Percentiles rank a stretch among this genome's conserved stretches.
Evolutionary conservation across 2,329 filamentous ascomycete genomes (phyloP).

Genomic region (Rugonectria rugulosa): DNA sequence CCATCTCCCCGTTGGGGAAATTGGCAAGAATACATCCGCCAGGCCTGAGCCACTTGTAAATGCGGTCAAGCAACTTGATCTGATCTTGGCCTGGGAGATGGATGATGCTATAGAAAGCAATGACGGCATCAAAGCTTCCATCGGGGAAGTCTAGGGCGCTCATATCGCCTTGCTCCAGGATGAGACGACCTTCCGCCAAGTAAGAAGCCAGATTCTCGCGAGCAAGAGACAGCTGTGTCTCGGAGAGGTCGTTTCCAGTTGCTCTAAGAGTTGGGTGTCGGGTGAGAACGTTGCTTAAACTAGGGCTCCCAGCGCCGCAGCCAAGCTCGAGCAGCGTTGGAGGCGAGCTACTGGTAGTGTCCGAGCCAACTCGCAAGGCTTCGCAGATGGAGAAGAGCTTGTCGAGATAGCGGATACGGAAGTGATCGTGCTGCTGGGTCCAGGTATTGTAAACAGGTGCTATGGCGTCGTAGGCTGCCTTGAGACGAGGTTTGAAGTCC

Average conservation of each 20-base stretch:
- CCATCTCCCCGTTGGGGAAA: background rate
- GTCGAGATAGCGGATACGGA: constrained; percentile 5
- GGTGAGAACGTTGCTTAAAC: constrained; percentile 3
- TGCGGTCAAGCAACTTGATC: constrained; percentile 2
- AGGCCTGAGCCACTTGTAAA: constrained; percentile 11
- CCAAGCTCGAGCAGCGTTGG: constrained; percentile 15
- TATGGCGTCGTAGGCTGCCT: constrained; percentile 1
- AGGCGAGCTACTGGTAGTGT: constrained; percentile 5
- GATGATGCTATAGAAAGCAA: constrained; percentile 23
- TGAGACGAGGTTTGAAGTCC: background rate
- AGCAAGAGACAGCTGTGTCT: constrained; percentile 13
- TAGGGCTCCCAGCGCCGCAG: constrained; percentile 18
- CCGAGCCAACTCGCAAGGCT: no score
- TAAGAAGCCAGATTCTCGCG: background rate
- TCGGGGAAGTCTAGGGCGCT: constrained; percentile 11
- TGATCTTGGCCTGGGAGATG: constrained; percentile 22
- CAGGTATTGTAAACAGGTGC: constrained; percentile 22
- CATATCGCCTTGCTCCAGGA: constrained; percentile 16
- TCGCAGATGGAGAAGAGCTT: background rate
- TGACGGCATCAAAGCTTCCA: constrained; percentile 7
- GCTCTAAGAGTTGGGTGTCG: background rate
- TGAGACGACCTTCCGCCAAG: background rate
- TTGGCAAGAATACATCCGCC: constrained; percentile 15
- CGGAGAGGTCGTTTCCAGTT: constrained; percentile 15
- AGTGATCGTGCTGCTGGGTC: constrained; percentile 7